phyloP scores from a whole-genome alignment of 2,329 filamentous ascomycete species.

The Diaporthe citri region DNA sequence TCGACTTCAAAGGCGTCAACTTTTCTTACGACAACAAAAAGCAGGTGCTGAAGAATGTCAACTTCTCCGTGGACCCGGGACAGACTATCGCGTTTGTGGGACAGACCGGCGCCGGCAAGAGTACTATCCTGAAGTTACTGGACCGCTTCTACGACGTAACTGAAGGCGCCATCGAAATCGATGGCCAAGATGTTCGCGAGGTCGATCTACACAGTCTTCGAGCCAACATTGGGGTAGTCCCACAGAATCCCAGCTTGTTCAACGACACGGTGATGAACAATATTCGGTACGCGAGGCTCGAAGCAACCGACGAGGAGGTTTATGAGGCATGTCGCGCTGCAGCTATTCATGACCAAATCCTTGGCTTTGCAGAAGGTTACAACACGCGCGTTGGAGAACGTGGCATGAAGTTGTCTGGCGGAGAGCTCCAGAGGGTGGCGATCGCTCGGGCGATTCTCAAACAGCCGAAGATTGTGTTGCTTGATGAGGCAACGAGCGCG shows the following conservation, averaged over 20 bases:
- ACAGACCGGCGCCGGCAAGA: conserved; percentile 71
- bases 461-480: conserved; percentile 79
- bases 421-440: conserved; percentile 75
- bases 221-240: conserved; percentile 67
- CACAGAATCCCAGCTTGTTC: conserved; percentile 68
- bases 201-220: conserved; percentile 65
- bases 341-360: conserved; percentile 70
- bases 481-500: conserved; percentile 84
- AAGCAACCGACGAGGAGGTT: conserved; percentile 67
- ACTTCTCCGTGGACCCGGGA: conserved; percentile 63
- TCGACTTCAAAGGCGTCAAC: conserved; percentile 66
- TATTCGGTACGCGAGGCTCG: conserved; percentile 67
- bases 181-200: conserved; percentile 68
- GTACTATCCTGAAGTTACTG: conserved; percentile 69
- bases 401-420: conserved; percentile 72
- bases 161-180: conserved; percentile 64
- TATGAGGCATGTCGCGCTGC: conserved; percentile 67
- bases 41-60: conserved; percentile 67
- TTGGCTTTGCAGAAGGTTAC: conserved; percentile 65
- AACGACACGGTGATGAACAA: conserved; percentile 72
- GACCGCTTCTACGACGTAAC: conserved; percentile 71
- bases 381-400: conserved; percentile 64
- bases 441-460: conserved; percentile 81
- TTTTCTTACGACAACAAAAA: conserved; percentile 73
- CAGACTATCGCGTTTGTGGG: conserved; percentile 62